These are phyloP conservation scores for Hemileia vastatrix DNA, from an alignment of 1,284 basidiomycete species.

Conservation along the genomic window DNA sequence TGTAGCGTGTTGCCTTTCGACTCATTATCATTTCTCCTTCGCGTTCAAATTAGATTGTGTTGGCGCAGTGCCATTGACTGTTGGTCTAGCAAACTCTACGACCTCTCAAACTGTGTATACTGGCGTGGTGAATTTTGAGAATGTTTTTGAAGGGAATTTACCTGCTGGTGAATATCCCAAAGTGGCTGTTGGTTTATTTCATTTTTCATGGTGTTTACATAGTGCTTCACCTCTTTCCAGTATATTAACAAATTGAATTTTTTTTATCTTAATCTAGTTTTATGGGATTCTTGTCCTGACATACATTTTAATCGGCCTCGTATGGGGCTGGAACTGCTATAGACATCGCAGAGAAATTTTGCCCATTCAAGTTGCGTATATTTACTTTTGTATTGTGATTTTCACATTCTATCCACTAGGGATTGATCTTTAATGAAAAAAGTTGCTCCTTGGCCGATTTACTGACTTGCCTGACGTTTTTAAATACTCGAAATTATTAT, in stretches of 20 bases:
- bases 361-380: constrained; percentile 68
- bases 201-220: background rate
- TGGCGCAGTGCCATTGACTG: constrained; percentile 12
- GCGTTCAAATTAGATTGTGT: background rate
- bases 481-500: background rate
- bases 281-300: constrained; percentile 72
- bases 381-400: too few species aligned
- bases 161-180: constrained; percentile 96
- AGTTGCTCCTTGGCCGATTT: constrained; percentile 23
- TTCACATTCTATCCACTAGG: too few species aligned
- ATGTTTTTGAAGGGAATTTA: constrained; percentile 77
- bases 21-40: constrained; percentile 22
- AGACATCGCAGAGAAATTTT: constrained; percentile 70
- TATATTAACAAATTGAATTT: background rate
- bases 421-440: too few species aligned
- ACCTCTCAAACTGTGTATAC: constrained; percentile 66
- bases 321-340: constrained; percentile 78
- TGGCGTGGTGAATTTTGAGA: constrained; percentile 74
- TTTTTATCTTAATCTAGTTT: constrained; percentile 53
- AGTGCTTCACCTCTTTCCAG: too few species aligned
- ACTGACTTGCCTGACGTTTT: constrained; percentile 14
- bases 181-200: constrained; percentile 60
- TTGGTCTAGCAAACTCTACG: constrained; percentile 4
- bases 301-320: constrained; percentile 59
- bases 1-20: constrained; percentile 27